A percentile compares a stretch with the other conserved stretches of the same genome.
phyloP scores from a whole-genome alignment of 768 basidiomycete species.

The Tulasnella sp. region DNA sequence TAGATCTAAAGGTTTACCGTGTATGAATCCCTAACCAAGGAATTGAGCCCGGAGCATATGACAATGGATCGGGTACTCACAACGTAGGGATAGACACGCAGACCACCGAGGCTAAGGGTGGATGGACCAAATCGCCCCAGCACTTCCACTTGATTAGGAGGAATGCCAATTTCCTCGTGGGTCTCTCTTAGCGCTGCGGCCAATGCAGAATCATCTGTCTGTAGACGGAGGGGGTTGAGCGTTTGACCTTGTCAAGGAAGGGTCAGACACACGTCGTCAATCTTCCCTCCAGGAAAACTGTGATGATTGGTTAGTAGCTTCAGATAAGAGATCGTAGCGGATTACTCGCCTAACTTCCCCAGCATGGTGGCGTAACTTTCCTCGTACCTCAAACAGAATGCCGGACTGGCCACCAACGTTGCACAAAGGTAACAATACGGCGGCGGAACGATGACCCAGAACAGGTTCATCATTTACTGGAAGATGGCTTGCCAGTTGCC shows the following conservation, averaged over 20 bases:
- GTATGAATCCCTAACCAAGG: slow-evolving; percentile 21
- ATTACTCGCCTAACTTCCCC: slow-evolving; percentile 49
- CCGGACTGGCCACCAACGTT: slow-evolving; percentile 56
- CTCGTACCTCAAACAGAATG: slow-evolving; percentile 59
- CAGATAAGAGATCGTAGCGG: slow-evolving; percentile 1
- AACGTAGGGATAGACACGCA: slow-evolving; percentile 65
- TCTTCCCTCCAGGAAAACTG: slow-evolving; percentile 66
- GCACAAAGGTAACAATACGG: slow-evolving; percentile 65
- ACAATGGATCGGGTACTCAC: slow-evolving; percentile 34
- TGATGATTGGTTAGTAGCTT: background rate
- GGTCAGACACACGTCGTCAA: slow-evolving; percentile 41
- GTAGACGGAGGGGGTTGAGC: slow-evolving; percentile 9
- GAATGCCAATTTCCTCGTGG: slow-evolving; percentile 57
- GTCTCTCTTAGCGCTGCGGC: slow-evolving; percentile 59
- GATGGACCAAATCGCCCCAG: slow-evolving; percentile 54
- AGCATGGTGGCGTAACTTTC: slow-evolving; percentile 52
- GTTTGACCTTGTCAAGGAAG: background rate
- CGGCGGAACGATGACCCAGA: slow-evolving; percentile 41
- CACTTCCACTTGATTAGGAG: slow-evolving; percentile 47
- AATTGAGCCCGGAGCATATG: background rate
- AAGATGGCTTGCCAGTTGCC: too few relatives aligned
- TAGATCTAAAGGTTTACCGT: background rate
- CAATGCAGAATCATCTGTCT: slow-evolving; percentile 43
- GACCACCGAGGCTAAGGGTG: slow-evolving; percentile 42
- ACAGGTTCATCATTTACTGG: too few relatives aligned